Base-by-base conservation (phyloP, 164 flowering plant species). In the Berberis vulgaris region DNA sequence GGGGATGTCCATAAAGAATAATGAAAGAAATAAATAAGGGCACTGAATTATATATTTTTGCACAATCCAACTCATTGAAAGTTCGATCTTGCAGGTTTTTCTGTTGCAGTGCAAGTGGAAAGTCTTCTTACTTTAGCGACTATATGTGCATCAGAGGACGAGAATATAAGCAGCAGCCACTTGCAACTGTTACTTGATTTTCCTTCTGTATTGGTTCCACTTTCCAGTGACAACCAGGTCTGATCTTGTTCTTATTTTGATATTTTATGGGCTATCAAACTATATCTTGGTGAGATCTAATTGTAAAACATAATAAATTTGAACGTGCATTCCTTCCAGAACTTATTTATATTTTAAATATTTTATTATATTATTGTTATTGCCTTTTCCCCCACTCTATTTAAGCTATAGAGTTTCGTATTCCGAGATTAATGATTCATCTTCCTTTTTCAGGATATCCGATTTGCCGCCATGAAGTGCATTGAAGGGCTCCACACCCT, bases 121-220 rank as follows among this genome's bases (percentile, higher is more conserved):
- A 81, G 89, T 76, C 91, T 94, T 60, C 81, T 72, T 54, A 81
- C 77, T 65, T 75, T 89, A 69, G 70, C 77, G 2, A 67, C 62
- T 60, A 74, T 84, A 53, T 86, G 93, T 73, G 56, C 64, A n/a
- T 72, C 71, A 7, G 61, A 76, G 43, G 81, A 82, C 62, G 82
- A 67, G 57, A 67, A 66, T 61, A 65, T 70, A 62, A 56, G 54
- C 40, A 26, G 54, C 41, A 62, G 46, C 49, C 67, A 68, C 9
- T 41, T 72, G 68, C 78, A 86, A 59, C 79, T 87, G 57, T 75
- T 86, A 0, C 69, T 73, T 1, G 82, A 74, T 59, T 82, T 89
- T 67, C 91, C 96, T 60, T 79, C 86, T n/a, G 55, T 88, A 73
- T 81, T 93, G 65, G 83, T 93, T 66, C 91, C 96, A 61, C 75